Evolutionary conservation across 2,329 filamentous ascomycete genomes (phyloP), one percentile per base, ranked within the genome.

Genomic region (Phoma sp.): DNA sequence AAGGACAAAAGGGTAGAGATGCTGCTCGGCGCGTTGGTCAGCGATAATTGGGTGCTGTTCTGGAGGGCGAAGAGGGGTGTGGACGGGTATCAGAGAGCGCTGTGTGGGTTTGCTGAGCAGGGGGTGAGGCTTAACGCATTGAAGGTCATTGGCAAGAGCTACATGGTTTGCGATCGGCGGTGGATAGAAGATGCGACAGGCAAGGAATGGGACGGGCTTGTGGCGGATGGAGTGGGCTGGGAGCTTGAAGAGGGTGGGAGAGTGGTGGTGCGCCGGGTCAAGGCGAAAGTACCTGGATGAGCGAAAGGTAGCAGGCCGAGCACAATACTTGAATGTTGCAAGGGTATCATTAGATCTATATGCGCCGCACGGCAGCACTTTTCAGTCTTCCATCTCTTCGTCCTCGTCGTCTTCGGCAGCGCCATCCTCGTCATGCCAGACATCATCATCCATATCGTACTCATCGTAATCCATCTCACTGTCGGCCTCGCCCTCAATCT

Each of bases 101-200:
- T 99, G 52, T 87, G 98, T 81, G 89, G 91, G 67, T 93, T 87
- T 79, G 89, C 90, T 7, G 89, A 91, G 63, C 83, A 86, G 23
- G 81, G 83, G n/a, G 82, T 97, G 69, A 82, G 89, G 62, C 79
- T 85, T 62, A 89, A 93, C 75, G 86, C 90, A 30, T 79, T 98
- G 63, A 96, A 96, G 78, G 95, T 92, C 71, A 84, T 98, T 49
- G 92, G 91, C 0, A 84, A 87, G 67, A 84, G 88, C 4, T 99
- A 99, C 73, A 77, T 97, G 60, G 78, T 18, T 87, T 91, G 7
- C 23, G 89, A 91, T 47, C 74, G 83, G 54, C 71, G 70, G 3
- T 91, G 88, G 72, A 76, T 96, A 45, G 90, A 95, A 75, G 82
- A 81, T 68, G 82, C 85, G 52, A 83, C 89, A 4, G 86, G 86